Conservation (phyloP, 2,329 filamentous ascomycete genomes). For the Cladobotryum mycophilum region DNA sequence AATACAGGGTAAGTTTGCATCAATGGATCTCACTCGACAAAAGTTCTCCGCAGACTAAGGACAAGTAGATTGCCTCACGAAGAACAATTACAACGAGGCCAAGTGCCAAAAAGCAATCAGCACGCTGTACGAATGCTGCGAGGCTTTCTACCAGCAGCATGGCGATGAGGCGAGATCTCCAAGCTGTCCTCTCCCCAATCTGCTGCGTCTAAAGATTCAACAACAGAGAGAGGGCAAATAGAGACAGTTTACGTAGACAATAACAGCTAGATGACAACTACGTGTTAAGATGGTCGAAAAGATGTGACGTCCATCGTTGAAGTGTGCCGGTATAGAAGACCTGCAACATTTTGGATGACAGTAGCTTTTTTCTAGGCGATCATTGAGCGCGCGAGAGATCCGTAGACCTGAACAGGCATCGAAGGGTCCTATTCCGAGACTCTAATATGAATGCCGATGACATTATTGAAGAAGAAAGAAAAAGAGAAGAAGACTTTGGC, state of each 20-base stretch:
- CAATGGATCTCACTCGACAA: neutral
- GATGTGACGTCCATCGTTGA: conserved; percentile 41
- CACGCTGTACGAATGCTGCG: conserved; percentile 89
- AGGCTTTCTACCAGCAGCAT: conserved; percentile 73
- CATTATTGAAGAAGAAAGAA: conserved; percentile 57
- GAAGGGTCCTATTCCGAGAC: conserved; percentile 90
- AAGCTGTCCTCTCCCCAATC: conserved; percentile 77
- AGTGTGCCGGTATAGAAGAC: conserved; percentile 38
- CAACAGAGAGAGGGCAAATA: conserved; percentile 49
- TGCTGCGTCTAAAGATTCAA: conserved; percentile 79
- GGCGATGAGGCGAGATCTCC: conserved; percentile 70
- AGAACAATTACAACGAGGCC: conserved; percentile 77
- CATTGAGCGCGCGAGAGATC: conserved; percentile 95
- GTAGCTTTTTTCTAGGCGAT: conserved; percentile 79
- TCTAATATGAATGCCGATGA: conserved; percentile 95
- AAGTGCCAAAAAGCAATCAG: conserved; percentile 75
- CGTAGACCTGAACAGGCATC: conserved; percentile 87
- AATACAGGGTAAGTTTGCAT: conserved; percentile 64
- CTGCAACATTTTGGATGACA: conserved; percentile 65
- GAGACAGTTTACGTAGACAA: conserved; percentile 1
- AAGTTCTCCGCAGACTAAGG: neutral
- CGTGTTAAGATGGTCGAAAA: neutral
- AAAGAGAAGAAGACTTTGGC: conserved; percentile 10
- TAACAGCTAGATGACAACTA: neutral
- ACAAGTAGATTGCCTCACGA: conserved; percentile 69